Percentiles rank a stretch among this genome's conserved stretches.
Conservation (phyloP, 1,284 basidiomycete species). For the Hortiboletus rubellus region DNA sequence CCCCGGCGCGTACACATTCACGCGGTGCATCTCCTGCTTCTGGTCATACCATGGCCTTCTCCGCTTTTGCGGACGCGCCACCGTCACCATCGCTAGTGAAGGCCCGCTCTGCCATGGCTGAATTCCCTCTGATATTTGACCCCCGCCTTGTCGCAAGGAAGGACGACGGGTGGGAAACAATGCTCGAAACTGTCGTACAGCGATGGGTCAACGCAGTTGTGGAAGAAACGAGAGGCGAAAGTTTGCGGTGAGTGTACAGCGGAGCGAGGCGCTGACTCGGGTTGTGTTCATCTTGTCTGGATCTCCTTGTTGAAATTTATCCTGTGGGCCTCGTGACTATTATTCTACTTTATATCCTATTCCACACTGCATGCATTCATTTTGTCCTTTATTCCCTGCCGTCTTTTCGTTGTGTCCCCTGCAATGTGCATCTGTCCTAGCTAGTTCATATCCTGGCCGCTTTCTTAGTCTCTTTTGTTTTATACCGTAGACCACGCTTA, state of each 20-base stretch:
- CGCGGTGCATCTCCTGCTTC: constrained; percentile 28
- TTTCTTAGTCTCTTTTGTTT: background rate
- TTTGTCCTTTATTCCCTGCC: background rate
- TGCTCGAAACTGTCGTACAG: constrained; percentile 64
- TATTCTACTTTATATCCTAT: constrained; percentile 20
- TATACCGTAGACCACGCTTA: constrained; percentile 18
- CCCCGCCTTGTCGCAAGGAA: constrained; percentile 68
- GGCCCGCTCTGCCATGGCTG: constrained; percentile 24
- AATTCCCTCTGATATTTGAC: constrained; percentile 57
- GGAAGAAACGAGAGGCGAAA: constrained; percentile 58
- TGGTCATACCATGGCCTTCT: constrained; percentile 5
- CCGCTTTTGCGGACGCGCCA: constrained; percentile 7
- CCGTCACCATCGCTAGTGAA: constrained; percentile 19
- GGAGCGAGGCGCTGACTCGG: background rate
- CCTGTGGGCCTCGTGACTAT: constrained; percentile 8
- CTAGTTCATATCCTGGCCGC: constrained; percentile 2
- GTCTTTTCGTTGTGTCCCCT: background rate
- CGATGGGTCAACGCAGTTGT: constrained; percentile 71
- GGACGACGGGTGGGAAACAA: constrained; percentile 77
- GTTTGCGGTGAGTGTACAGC: constrained; percentile 25
- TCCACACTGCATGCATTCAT: constrained; percentile 5
- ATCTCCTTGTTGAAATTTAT: constrained; percentile 5
- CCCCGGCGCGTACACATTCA: constrained; percentile 19
- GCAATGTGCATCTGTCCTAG: constrained; percentile 1
- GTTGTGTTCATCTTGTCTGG: background rate